Evolutionary conservation across 2,329 filamentous ascomycete genomes (phyloP), one percentile per base, ranked within the genome.

Genomic region (Fonsecaea nubica): DNA sequence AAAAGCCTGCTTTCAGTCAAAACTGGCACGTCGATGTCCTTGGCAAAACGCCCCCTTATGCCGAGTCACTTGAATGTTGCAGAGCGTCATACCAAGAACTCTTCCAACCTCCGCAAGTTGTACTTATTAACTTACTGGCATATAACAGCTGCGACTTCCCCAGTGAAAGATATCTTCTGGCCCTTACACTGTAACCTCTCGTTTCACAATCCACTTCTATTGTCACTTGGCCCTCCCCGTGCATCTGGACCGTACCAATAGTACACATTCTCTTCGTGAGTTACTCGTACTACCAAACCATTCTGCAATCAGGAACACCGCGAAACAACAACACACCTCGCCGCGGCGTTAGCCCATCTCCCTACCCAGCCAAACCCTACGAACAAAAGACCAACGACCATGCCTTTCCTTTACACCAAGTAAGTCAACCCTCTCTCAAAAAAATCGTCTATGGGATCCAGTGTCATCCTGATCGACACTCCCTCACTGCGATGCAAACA

Each of bases 381-480:
- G 3, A n/a, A 33, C n/a, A 45, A 15, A 54, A 45, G 42, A 21
- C 15, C 8, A 15, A 66, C 18, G 21, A 64, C 21, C 8, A 69
- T 69, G 63, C 67, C 64, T 38, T 75, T 79, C 68, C 75, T 78
- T 69, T 80, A 75, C 71, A 72, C 70, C 42, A 79, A 80, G 68
- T 61, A 35, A 61, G 58, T 40, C 8, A 32, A 30, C 4, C 12
- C 32, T 33, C n/a, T 13, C 18, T 4, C 8, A 21, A 25, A 8
- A 18, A 32, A 12, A 9, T 57, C 25, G 2, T n/a, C 40, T 42
- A 18, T 5, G 15, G n/a, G 52, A 36, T n/a, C 12, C 4, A 6
- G 12, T 25, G 8, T 50, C 45, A 50, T 13, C 18, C 7, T 25
- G 13, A 2, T 7, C 42, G 9, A 9, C 15, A n/a, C 42, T 18